A percentile compares a stretch with the other conserved stretches of the same genome.
These are phyloP conservation scores for Stemphylium vesicarium DNA, from an alignment of 2,329 filamentous ascomycete species.

Conservation along the genomic window DNA sequence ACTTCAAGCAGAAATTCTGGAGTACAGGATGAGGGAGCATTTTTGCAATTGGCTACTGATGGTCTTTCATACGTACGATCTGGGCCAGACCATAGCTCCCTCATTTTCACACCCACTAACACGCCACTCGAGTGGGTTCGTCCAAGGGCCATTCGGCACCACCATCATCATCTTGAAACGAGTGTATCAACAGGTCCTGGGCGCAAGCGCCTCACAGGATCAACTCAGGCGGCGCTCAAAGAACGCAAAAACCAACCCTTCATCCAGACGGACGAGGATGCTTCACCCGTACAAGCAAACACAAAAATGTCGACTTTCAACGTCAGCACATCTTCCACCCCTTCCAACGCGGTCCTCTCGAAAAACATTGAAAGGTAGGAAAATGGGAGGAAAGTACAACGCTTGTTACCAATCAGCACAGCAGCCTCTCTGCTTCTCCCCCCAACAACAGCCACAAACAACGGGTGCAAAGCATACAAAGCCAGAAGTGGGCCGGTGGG, in stretches of 20 bases:
- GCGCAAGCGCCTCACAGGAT: constrained; percentile 42
- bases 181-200: constrained; percentile 29
- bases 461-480: constrained; percentile 45
- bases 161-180: constrained; percentile 15
- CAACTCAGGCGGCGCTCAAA: constrained; percentile 39
- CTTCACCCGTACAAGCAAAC: constrained; percentile 43
- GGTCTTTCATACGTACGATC: constrained; percentile 16
- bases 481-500: constrained; percentile 39
- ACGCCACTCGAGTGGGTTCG: constrained; percentile 17
- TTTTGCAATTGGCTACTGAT: constrained; percentile 34
- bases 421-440: constrained; percentile 32
- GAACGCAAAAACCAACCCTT: constrained; percentile 48
- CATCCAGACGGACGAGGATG: constrained; percentile 49
- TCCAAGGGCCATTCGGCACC: constrained; percentile 18
- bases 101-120: constrained; percentile 24
- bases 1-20: constrained; percentile 9
- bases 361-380: constrained; percentile 17
- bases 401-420: constrained; percentile 53
- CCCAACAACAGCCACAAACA: constrained; percentile 42
- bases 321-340: constrained; percentile 24
- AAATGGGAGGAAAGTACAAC: constrained; percentile 47
- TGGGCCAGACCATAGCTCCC: constrained; percentile 23
- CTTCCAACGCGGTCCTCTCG: constrained; percentile 25
- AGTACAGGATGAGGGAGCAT: constrained; percentile 24
- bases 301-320: constrained; percentile 48